Evolutionary conservation across 2,329 filamentous ascomycete genomes (phyloP), one percentile per base, ranked within the genome.

Genomic region (Colletotrichum tamarilloi): DNA sequence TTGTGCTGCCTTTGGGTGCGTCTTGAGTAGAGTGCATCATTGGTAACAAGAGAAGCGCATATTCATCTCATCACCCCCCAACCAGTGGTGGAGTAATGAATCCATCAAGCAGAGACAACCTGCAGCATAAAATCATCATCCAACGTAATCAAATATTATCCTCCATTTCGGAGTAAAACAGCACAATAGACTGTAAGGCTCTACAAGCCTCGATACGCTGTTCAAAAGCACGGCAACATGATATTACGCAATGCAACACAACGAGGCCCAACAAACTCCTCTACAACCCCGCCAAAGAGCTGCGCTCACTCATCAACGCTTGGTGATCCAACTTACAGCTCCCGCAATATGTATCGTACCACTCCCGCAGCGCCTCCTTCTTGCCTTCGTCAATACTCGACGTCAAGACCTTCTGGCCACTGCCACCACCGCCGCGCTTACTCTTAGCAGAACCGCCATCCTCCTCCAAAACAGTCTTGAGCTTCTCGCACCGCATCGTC

Each of bases 401-500:
- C 46, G 66, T 74, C 30, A 79, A 73, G 62, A 76, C 72, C 53
- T 75, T 75, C 57, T 76, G 75, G 38, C 67, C 64, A 42, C 38
- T 42, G 38, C 42, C 42, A 9, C 67, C 63, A 16, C 67, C 49
- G 30, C 52, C 68, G 32, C 57, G 56, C 64, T 74, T 60, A 22
- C 28, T 53, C 59, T 60, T 53, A 53, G 52, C 46, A 62, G 57
- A 26, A 56, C 59, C 58, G 35, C 74, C 68, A 4, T 79, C 75
- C 55, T 80, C 79, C 4, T 75, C 64, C 24, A 93, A 80, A 78
- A 88, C 82, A 38, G 79, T 79, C 30, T 85, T 84, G 6, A 90
- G 85, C 79, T 93, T 89, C 69, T 90, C 90, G 81, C 97, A 99
- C 62, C 94, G 90, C 42, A 87, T 83, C 75, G 91, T 92, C 84